Percentiles rank a stretch among this genome's conserved stretches.
These are phyloP conservation scores for Bryoerythrophyllum caledonicum DNA, from an alignment of 225 moss, liverwort and hornwort species.

Conservation along the genomic window DNA sequence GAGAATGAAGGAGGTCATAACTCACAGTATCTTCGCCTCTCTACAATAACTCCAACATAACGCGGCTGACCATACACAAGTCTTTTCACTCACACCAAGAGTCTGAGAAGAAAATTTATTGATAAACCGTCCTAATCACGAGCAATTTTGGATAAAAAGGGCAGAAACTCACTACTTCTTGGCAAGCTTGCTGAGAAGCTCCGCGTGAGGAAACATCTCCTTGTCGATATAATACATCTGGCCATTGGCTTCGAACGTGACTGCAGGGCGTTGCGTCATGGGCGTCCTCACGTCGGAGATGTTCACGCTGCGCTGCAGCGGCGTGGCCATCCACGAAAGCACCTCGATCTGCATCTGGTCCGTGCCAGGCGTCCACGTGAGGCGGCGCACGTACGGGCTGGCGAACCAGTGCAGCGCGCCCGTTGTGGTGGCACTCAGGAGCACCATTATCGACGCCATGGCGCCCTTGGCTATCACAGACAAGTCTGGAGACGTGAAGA, in stretches of 20 bases:
- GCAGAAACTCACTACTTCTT: conserved; percentile 19
- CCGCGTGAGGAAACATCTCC: conserved; percentile 70
- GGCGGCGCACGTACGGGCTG: conserved; percentile 75
- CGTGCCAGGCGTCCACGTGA: conserved; percentile 77
- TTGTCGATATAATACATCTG: conserved; percentile 81
- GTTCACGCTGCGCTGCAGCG: conserved; percentile 48
- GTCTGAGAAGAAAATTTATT: no score
- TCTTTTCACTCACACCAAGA: no score
- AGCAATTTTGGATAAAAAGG: no score
- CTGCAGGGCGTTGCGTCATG: conserved; percentile 71
- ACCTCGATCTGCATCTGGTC: conserved; percentile 73
- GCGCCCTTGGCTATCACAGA: conserved; percentile 72
- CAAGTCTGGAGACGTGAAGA: conserved; percentile 76
- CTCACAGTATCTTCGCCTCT: no score
- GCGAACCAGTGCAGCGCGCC: conserved; percentile 86
- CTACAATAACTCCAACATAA: no score
- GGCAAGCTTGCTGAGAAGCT: conserved; percentile 64
- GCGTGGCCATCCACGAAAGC: conserved; percentile 83
- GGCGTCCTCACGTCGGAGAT: conserved; percentile 71
- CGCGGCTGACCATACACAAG: no score
- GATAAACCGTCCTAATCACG: no score
- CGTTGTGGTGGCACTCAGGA: conserved; percentile 76
- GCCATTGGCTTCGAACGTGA: conserved; percentile 68
- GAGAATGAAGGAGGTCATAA: no score
- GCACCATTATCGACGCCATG: conserved; percentile 70